Percentiles rank a stretch among this genome's conserved stretches.
Evolutionary conservation across 768 basidiomycete genomes (phyloP).

Genomic region (Leccinum aurantiacum): DNA sequence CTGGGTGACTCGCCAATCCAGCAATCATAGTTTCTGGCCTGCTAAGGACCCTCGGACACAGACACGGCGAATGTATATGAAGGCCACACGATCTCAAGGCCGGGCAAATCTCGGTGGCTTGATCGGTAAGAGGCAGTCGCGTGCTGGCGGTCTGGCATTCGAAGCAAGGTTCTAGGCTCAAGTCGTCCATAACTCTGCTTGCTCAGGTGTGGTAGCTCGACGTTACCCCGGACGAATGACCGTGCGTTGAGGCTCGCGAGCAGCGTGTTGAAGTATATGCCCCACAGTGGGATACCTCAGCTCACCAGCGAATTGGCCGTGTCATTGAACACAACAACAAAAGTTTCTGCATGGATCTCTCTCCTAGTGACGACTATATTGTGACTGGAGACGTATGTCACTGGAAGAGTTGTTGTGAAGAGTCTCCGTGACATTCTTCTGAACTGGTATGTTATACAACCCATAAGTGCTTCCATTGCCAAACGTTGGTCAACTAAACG

Average conservation of each 20-base stretch:
- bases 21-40: background rate
- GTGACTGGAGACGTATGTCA: too few relatives aligned
- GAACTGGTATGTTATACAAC: too few relatives aligned
- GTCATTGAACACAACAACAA: too few relatives aligned
- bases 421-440: too few relatives aligned
- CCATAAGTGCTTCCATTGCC: too few relatives aligned
- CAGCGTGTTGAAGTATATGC: slow-evolving; percentile 35
- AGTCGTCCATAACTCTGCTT: background rate
- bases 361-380: too few relatives aligned
- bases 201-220: background rate
- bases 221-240: slow-evolving; percentile 7
- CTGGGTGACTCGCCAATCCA: background rate
- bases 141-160: background rate
- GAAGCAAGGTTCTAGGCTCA: background rate
- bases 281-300: slow-evolving; percentile 23
- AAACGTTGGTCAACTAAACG: too few relatives aligned
- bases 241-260: slow-evolving; percentile 35
- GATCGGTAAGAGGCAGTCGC: background rate
- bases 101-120: background rate
- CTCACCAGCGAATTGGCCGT: too few relatives aligned
- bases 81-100: background rate
- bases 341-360: too few relatives aligned
- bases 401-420: too few relatives aligned
- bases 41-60: background rate
- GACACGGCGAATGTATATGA: background rate